Base-by-base conservation (phyloP, 2,329 filamentous ascomycete species). In the Blumeriella jaapii region DNA sequence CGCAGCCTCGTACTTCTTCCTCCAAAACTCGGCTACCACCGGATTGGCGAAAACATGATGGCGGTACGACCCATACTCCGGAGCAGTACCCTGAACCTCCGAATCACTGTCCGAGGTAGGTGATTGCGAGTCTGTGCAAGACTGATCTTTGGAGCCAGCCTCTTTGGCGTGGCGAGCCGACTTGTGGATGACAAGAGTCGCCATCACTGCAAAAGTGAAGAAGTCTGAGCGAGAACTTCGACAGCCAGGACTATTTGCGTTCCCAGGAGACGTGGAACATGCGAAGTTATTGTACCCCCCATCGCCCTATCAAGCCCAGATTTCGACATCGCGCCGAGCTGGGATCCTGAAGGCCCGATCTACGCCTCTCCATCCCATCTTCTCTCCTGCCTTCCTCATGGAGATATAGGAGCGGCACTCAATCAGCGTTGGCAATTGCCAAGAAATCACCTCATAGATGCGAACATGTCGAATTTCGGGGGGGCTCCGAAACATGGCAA, bases 1-100 rank as follows among this genome's bases (percentile, higher is more conserved):
- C 5, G 41, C 38, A 9, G 34, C 34, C 24, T 46, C 44, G 17
- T 46, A 46, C 11, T 39, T 18, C 2, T 26, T 13, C 7, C 19
- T 30, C 31, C 36, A 45, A 29, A 41, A 38, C 9, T 39, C 33
- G 5, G 41, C 40, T 14, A 39, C 30, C 11, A 28, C 3, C 3
- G 22, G 20, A 18, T 20, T 32, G n/a, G 35, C 23, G 13, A 38
- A 38, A 2, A 33, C 24, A 29, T 38, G 35, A n/a, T 38, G 13
- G 16, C 16, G 22, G 17, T 29, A 31, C 9, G 29, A 32, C 16
- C 35, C 35, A 24, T 38, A 38, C 17, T 38, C 35, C 3, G 35
- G 29, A 10, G 26, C 19, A 3, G 25, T 17, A 22, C 23, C 14
- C 14, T 35, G 24, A 8, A 30, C 18, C 19, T 36, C 33, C 7